Evolutionary conservation across 768 basidiomycete genomes (phyloP), one percentile per base, ranked within the genome.

Genomic region (Termitomyces eurrhizus): DNA sequence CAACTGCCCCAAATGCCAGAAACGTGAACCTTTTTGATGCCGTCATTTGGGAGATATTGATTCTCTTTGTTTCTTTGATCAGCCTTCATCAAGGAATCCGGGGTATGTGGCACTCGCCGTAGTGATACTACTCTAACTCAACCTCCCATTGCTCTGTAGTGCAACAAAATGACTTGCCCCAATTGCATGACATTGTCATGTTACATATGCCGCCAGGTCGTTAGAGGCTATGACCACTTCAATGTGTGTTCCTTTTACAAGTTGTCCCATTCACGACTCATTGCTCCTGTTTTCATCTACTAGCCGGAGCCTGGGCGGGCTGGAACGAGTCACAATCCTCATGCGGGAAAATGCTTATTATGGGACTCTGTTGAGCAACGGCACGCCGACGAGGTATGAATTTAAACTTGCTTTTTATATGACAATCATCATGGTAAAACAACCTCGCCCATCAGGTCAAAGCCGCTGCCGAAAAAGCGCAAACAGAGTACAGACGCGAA

Each of bases 141-240:
- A 33, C 45, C n/a, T 57, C 39, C 53, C 7, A 7, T 66, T 37
- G 61, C 58, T 56, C 33, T 45, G 44, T 64, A 92, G 88, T 96
- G 95, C 75, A 96, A 96, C 82, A 96, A 96, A 72, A 95, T 97
- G 87, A 81, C 77, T 0, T 93, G 92, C 66, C 83, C 87, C 1
- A 74, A 87, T 61, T 96, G 95, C 67, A 62, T 50, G 1, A 86
- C 91, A 0, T 39, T 90, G 44, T 93, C 89, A 0, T 97, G 95
- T 72, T 95, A 97, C 68, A 76, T 93, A 29, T 96, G 95, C 69
- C 82, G 91, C 33, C 65, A 89, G 67, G 66, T 87, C 37, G 89
- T 95, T 44, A 74, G 36, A 0, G 90, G 90, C 1, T 93, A 93
- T 66, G 87, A 91, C 0, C 92, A 94, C 67, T 93, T 93, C 68